These are phyloP conservation scores for Nitzschia putrida DNA, from an alignment of 108 stramenopile genomes.

Conservation along the genomic window DNA sequence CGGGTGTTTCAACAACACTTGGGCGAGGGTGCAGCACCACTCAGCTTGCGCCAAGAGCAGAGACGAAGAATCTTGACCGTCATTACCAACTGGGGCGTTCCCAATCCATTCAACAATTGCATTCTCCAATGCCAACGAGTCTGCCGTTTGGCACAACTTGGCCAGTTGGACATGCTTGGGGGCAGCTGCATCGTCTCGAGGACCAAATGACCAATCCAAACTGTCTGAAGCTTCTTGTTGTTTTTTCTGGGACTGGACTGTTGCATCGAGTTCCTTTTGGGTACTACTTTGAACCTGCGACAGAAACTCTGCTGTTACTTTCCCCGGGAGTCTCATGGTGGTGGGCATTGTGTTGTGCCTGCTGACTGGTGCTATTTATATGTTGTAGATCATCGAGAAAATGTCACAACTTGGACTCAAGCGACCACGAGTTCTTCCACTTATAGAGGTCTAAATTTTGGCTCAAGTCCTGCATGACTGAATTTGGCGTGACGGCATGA, in stretches of 20 bases:
- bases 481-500: too few species aligned
- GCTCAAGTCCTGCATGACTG: too few species aligned
- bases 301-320: constrained; percentile 4
- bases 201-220: background rate
- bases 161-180: constrained; percentile 23
- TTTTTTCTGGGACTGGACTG: constrained; percentile 5
- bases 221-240: background rate
- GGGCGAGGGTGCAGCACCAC: constrained; percentile 19
- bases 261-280: constrained; percentile 13
- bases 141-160: constrained; percentile 3
- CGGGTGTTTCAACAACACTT: constrained; percentile 19
- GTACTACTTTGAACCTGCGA: constrained; percentile 11
- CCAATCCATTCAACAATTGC: constrained; percentile 13
- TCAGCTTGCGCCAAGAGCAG: constrained; percentile 11
- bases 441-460: too few species aligned
- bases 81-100: constrained; percentile 5
- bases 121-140: constrained; percentile 19
- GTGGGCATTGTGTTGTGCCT: too few species aligned
- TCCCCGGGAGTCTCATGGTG: too few species aligned
- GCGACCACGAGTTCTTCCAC: too few species aligned
- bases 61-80: background rate
- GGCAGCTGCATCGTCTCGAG: background rate
- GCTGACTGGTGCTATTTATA: too few species aligned
- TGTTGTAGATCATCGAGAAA: too few species aligned
- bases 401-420: too few species aligned